phyloP scores from a whole-genome alignment of 208 protist genomes.

The Crithidia thermophila region DNA sequence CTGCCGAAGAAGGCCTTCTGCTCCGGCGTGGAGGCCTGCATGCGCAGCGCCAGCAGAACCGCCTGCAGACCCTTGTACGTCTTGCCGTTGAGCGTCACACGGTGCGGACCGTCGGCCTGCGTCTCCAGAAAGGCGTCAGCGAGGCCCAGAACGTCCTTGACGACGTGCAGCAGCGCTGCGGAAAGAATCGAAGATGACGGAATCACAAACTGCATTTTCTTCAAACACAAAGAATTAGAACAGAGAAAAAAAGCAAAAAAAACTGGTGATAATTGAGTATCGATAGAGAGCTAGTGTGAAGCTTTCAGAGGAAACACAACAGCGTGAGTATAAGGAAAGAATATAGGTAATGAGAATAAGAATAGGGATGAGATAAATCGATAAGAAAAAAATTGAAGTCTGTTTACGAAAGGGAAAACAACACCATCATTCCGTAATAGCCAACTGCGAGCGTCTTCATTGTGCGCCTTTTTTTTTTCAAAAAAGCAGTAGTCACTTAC shows the following conservation, averaged over 20 bases:
- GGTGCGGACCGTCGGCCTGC: conserved; percentile 25
- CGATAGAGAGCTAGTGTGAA: too few relatives aligned
- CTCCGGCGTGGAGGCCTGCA: conserved; percentile 24
- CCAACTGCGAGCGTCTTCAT: too few relatives aligned
- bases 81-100: conserved; percentile 25
- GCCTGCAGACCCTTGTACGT: conserved; percentile 36
- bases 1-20: conserved; percentile 37
- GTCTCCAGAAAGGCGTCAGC: conserved; percentile 13
- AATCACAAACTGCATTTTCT: conserved; percentile 32
- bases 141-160: conserved; percentile 28
- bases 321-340: too few relatives aligned
- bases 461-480: too few relatives aligned
- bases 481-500: too few relatives aligned
- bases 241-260: conserved; percentile 4
- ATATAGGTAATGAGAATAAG: too few relatives aligned
- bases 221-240: conserved; percentile 3
- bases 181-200: conserved; percentile 33
- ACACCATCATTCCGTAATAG: too few relatives aligned
- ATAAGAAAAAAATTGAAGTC: too few relatives aligned
- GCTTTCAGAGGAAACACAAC: too few relatives aligned
- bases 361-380: too few relatives aligned
- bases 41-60: conserved; percentile 40
- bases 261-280: too few relatives aligned
- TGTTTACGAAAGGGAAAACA: too few relatives aligned
- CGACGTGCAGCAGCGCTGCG: conserved; percentile 33